Percentiles rank a stretch among this genome's conserved stretches.
Conservation (phyloP, 305 asterid genomes). For the Solanum chacoense region DNA sequence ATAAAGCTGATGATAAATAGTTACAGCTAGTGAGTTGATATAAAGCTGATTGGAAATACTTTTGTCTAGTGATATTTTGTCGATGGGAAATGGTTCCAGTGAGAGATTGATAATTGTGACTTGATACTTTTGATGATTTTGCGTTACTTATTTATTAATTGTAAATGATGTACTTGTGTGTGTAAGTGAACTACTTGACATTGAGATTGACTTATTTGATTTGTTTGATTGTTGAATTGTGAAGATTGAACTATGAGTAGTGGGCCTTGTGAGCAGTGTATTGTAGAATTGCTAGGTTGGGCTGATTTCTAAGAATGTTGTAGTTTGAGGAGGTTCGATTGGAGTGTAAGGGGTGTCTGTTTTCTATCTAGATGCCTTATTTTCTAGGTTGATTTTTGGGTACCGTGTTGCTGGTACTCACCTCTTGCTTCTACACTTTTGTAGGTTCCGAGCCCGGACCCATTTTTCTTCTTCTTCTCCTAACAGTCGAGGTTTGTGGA, state of each 20-base stretch:
- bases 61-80: background rate
- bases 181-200: background rate
- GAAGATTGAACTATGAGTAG: background rate
- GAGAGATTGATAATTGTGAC: background rate
- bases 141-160: background rate
- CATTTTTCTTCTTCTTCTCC: background rate
- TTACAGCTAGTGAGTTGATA: background rate
- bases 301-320: background rate
- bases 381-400: background rate
- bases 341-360: background rate
- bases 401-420: background rate
- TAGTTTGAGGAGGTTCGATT: background rate
- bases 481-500: background rate
- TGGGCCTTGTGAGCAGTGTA: background rate
- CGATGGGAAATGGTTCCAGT: background rate
- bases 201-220: background rate
- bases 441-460: background rate
- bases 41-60: background rate
- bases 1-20: background rate
- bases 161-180: background rate
- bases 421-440: background rate
- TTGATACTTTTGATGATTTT: background rate
- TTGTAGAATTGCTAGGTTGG: background rate
- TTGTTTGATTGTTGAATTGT: background rate
- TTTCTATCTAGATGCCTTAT: background rate